These are phyloP conservation scores for Aureobasidium sp. DNA, from an alignment of 2,329 filamentous ascomycete species.

Conservation along the genomic window DNA sequence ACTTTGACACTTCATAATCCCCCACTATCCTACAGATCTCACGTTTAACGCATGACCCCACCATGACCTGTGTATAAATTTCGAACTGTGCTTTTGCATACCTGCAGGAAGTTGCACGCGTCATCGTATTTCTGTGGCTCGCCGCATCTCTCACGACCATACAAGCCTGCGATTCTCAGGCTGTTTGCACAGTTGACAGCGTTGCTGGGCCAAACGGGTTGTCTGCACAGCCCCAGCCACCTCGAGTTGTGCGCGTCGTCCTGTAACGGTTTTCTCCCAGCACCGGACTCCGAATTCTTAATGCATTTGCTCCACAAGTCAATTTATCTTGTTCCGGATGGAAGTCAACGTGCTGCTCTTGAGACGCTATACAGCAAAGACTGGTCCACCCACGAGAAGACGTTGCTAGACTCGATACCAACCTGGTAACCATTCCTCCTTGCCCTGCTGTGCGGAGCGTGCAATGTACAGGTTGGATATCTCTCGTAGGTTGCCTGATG, in stretches of 20 bases:
- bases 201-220: not conserved
- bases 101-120: not conserved
- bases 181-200: not conserved
- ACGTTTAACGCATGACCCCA: not conserved
- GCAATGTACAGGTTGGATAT: not conserved
- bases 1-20: not conserved
- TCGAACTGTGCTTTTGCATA: no score
- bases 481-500: not conserved
- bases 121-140: not conserved
- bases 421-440: not conserved
- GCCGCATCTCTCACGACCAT: not conserved
- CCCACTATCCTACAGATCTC: not conserved
- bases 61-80: not conserved
- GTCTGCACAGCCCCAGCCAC: constrained; percentile 4
- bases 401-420: not conserved
- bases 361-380: not conserved
- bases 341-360: not conserved
- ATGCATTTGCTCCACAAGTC: not conserved
- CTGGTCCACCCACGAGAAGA: not conserved
- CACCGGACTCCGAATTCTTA: not conserved
- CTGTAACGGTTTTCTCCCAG: not conserved
- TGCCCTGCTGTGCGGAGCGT: not conserved
- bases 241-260: constrained; percentile 5
- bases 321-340: not conserved
- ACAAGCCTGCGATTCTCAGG: not conserved